Conservation (phyloP, 106 monocot genomes). For the Dendrobium catenatum region DNA sequence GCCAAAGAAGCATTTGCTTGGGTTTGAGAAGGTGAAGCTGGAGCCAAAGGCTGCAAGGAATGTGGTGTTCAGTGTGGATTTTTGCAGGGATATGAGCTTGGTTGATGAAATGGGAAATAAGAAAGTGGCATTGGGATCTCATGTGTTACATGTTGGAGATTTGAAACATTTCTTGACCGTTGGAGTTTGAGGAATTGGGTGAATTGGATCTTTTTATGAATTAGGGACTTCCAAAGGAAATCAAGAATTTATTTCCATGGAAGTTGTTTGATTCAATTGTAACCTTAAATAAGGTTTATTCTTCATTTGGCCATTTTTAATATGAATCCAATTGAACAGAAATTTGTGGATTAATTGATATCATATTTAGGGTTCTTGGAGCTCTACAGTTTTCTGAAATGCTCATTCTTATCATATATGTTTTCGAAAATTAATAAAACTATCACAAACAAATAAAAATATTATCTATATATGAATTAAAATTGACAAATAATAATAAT, state of each 20-base stretch:
- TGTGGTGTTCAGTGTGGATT: conserved; percentile 78
- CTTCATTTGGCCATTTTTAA: neutral
- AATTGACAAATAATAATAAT: too few relatives aligned
- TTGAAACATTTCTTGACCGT: conserved; percentile 81
- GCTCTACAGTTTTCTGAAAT: too few relatives aligned
- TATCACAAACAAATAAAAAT: too few relatives aligned
- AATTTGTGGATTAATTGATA: neutral
- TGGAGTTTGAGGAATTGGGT: conserved; percentile 28
- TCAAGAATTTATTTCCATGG: conserved; percentile 1
- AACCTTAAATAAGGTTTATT: neutral
- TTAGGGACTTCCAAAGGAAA: neutral
- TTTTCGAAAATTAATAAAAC: too few relatives aligned
- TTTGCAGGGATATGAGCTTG: conserved; percentile 80
- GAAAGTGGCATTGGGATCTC: conserved; percentile 75
- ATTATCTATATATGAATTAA: too few relatives aligned
- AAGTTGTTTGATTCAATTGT: neutral
- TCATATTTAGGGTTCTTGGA: too few relatives aligned
- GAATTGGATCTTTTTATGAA: neutral
- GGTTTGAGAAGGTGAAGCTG: conserved; percentile 71
- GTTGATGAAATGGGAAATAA: conserved; percentile 67
- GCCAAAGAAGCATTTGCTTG: conserved; percentile 75
- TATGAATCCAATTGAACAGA: neutral
- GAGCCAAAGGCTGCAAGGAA: conserved; percentile 18
- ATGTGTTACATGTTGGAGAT: conserved; percentile 69
- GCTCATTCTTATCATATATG: too few relatives aligned